phyloP scores from a whole-genome alignment of 208 protist genomes.

The Acanthamoeba castellanii region DNA sequence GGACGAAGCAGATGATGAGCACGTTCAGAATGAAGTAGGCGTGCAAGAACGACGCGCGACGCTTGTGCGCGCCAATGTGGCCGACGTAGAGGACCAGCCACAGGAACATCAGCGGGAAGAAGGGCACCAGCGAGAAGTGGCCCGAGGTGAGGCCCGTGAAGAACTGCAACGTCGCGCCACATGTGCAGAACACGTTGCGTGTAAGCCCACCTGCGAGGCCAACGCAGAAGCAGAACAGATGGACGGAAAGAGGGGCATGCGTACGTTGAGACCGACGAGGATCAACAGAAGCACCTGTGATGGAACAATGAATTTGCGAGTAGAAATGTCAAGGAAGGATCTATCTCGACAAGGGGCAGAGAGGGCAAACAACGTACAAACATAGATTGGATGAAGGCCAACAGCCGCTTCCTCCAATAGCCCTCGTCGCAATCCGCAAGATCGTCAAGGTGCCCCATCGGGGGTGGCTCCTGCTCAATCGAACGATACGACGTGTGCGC shows the following conservation, averaged over 20 bases:
- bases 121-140: slow-evolving; percentile 39
- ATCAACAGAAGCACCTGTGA: slow-evolving; percentile 7
- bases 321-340: neutral
- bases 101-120: slow-evolving; percentile 47
- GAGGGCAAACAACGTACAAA: neutral
- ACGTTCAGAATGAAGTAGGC: slow-evolving; percentile 21
- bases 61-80: neutral
- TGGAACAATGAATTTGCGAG: neutral
- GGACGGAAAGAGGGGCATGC: neutral
- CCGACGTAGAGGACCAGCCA: slow-evolving; percentile 43
- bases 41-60: neutral
- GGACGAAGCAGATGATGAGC: slow-evolving; percentile 24
- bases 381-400: slow-evolving; percentile 45
- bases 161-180: neutral
- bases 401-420: slow-evolving; percentile 23
- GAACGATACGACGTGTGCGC: neutral
- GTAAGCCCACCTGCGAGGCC: no score
- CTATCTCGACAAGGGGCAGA: neutral
- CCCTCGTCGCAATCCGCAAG: neutral
- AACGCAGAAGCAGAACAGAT: neutral
- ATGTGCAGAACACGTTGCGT: neutral
- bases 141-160: neutral
- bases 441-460: neutral
- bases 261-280: slow-evolving; percentile 9
- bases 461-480: neutral